Evolutionary conservation across 2,329 filamentous ascomycete genomes (phyloP).

Genomic region (Epicoccum sorghinum): DNA sequence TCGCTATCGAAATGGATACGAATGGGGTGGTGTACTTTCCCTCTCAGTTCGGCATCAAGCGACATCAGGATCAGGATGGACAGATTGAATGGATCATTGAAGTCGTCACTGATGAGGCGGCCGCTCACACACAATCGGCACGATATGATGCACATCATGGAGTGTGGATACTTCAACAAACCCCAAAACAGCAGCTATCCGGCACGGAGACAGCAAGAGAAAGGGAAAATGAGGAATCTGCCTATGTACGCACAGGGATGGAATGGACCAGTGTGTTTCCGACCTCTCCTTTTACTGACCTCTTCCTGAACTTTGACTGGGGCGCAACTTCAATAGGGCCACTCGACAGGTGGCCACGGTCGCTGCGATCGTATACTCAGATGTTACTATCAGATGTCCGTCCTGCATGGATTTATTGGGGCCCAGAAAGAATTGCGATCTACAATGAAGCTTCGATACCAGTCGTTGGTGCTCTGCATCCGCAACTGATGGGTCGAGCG

Average conservation of each 20-base stretch:
- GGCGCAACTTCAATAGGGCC: neutral
- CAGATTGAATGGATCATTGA: constrained; percentile 1
- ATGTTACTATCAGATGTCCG: constrained; percentile 9
- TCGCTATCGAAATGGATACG: neutral
- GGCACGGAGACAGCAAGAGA: neutral
- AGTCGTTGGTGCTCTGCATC: constrained; percentile 4
- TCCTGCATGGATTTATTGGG: constrained; percentile 12
- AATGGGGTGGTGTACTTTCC: neutral
- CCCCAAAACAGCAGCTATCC: neutral
- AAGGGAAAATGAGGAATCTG: neutral
- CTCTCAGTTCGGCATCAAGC: neutral
- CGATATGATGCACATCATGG: constrained; percentile 1
- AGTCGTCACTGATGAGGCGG: neutral
- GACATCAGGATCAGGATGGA: neutral
- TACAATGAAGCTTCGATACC: constrained; percentile 9
- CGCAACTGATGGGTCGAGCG: neutral
- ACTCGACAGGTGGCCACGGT: constrained; percentile 1
- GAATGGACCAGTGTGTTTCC: constrained; percentile 5
- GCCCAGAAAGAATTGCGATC: constrained; percentile 5
- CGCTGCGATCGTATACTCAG: constrained; percentile 7
- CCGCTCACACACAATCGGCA: neutral
- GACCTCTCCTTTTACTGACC: neutral
- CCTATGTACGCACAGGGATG: neutral
- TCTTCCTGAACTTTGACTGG: constrained; percentile 5
- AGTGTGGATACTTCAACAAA: neutral